Conservation (phyloP, 108 stramenopile genomes). For the Mediolabrus comicus region DNA sequence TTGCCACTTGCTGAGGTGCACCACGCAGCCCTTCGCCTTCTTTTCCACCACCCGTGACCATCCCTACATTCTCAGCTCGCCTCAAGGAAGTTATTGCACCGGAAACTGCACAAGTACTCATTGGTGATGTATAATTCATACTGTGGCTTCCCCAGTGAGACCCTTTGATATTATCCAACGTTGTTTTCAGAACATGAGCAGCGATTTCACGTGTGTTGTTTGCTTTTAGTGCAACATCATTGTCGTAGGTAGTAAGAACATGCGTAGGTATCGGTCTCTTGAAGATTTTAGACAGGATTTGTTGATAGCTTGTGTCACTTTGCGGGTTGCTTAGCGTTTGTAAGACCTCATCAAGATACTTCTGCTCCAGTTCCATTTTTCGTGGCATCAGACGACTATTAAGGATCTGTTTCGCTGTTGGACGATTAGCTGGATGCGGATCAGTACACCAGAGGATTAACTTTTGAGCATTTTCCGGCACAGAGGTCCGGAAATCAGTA, state of each 20-base stretch:
- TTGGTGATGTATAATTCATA: constrained; percentile 45
- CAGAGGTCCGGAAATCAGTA: constrained; percentile 33
- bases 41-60: constrained; percentile 54
- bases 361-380: constrained; percentile 75
- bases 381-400: constrained; percentile 64
- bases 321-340: constrained; percentile 74
- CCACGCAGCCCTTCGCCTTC: constrained; percentile 70
- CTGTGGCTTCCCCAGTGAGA: constrained; percentile 22
- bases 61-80: constrained; percentile 57
- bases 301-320: constrained; percentile 56
- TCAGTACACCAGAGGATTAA: constrained; percentile 82
- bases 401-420: constrained; percentile 60
- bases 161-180: constrained; percentile 37
- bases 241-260: constrained; percentile 71
- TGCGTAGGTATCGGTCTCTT: constrained; percentile 51
- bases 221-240: constrained; percentile 67
- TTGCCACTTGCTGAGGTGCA: constrained; percentile 59
- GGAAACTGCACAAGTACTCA: constrained; percentile 66
- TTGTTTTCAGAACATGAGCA: constrained; percentile 18
- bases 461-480: constrained; percentile 61
- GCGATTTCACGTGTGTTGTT: constrained; percentile 36
- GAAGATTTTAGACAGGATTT: constrained; percentile 69
- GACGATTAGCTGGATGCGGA: constrained; percentile 55
- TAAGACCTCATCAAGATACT: constrained; percentile 78
- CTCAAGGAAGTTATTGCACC: constrained; percentile 66